Evolutionary conservation across 176 grass and related monocot species (phyloP).

Genomic region (Oropetium thomaeum): DNA sequence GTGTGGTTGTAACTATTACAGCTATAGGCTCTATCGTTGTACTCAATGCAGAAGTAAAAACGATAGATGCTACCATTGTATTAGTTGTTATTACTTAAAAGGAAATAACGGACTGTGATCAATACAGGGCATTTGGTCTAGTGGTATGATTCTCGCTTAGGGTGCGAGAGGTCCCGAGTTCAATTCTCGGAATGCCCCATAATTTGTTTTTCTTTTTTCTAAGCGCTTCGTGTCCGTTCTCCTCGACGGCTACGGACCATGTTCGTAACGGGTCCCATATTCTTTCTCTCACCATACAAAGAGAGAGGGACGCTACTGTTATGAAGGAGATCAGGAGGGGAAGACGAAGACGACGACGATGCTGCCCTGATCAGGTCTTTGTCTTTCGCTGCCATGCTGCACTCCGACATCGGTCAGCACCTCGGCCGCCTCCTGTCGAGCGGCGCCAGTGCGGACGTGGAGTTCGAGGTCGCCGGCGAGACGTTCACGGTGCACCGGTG

Average conservation of each 20-base stretch:
- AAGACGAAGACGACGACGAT: no score
- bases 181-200: slow-evolving; percentile 31
- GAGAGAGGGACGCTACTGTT: neutral
- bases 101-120: neutral
- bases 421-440: neutral
- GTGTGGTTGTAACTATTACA: neutral
- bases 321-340: neutral
- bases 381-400: neutral
- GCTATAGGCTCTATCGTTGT: neutral
- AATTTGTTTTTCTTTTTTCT: no score
- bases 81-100: neutral
- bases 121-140: slow-evolving; percentile 69
- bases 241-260: no score
- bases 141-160: slow-evolving; percentile 42
- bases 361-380: no score
- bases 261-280: no score
- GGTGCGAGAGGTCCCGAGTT: slow-evolving; percentile 30
- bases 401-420: neutral
- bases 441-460: neutral
- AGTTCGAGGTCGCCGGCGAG: neutral
- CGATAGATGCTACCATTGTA: neutral
- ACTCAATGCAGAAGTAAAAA: neutral
- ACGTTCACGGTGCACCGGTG: slow-evolving; percentile 4
- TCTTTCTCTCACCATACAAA: no score
- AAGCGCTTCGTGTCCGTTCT: no score